Evolutionary conservation across 1,284 basidiomycete genomes (phyloP), one percentile per base, ranked within the genome.

Genomic region (Melampsora americana): DNA sequence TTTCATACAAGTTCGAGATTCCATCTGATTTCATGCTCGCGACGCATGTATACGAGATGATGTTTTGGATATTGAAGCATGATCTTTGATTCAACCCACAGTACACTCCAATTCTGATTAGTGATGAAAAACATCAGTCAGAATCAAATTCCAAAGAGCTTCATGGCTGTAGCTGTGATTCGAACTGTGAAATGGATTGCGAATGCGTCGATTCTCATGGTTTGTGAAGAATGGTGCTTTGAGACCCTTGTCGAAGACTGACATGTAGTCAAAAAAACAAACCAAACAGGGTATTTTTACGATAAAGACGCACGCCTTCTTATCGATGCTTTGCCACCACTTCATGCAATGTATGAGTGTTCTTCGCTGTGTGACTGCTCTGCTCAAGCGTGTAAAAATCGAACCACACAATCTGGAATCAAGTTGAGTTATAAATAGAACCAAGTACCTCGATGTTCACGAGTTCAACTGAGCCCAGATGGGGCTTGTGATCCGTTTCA

Each of bases 271-370:
- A n/a, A 14, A 30, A 30, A 32, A 30, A 12, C 18, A n/a, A n/a
- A 64, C 14, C 6, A 16, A n/a, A 32, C 61, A 64, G 61, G 61
- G 12, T 64, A 30, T 30, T 64, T 64, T 64, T 64, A 64, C 32
- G 61, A 64, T 20, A 2, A 16, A 7, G 61, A 30, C n/a, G 18
- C n/a, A 64, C 32, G 9, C 61, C 61, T 64, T 12, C 61, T 26
- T 1, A 30, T 64, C 61, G 61, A 64, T 35, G 61, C 61, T 9
- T 64, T 64, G n/a, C 61, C 61, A n/a, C 61, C 28, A 1, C 28
- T 64, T 30, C 61, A 64, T 35, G 61, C 61, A 26, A 30, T 64
- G 61, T 64, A 32, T 35, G 61, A 64, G 61, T 64, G 61, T 39
- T 64, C 61, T 6, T n/a, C 61, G 9, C 28, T 64, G n/a, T 64